Evolutionary conservation across 805 yeast genomes (phyloP).

Genomic region (Kluyveromyces dobzhanskii): DNA sequence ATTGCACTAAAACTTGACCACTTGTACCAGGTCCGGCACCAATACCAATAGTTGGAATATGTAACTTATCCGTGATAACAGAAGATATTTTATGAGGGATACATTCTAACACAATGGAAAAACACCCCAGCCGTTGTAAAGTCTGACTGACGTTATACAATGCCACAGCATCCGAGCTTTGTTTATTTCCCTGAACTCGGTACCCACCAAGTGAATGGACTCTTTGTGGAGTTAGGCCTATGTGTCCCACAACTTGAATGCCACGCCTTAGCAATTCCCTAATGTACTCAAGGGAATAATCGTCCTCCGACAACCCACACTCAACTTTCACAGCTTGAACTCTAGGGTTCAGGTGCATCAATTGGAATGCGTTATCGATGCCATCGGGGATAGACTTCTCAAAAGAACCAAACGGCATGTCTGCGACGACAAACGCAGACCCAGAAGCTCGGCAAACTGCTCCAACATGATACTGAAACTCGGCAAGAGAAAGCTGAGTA

Average conservation of each 20-base stretch:
- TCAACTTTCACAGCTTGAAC: slow-evolving; percentile 52
- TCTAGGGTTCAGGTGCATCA: slow-evolving; percentile 23
- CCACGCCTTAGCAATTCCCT: slow-evolving; percentile 55
- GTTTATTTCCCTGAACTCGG: slow-evolving; percentile 69
- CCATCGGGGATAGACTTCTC: slow-evolving; percentile 62
- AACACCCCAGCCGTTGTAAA: slow-evolving; percentile 70
- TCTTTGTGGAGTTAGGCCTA: slow-evolving; percentile 88
- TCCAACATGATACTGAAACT: slow-evolving; percentile 65
- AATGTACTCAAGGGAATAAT: slow-evolving; percentile 45
- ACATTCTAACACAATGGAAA: slow-evolving; percentile 72
- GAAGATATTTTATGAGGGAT: slow-evolving; percentile 68
- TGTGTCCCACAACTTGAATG: slow-evolving; percentile 84
- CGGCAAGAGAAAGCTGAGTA: slow-evolving; percentile 66
- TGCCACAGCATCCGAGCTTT: slow-evolving; percentile 42
- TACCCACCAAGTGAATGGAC: slow-evolving; percentile 76
- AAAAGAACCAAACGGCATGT: slow-evolving; percentile 82
- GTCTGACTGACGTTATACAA: slow-evolving; percentile 60
- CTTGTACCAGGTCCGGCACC: slow-evolving; percentile 84
- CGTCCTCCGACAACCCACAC: slow-evolving; percentile 44
- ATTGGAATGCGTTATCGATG: slow-evolving; percentile 54
- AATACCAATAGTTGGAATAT: slow-evolving; percentile 85
- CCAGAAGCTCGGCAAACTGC: slow-evolving; percentile 70
- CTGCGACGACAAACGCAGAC: slow-evolving; percentile 65
- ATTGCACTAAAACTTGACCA: slow-evolving; percentile 86
- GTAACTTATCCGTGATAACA: slow-evolving; percentile 48